Conservation (phyloP, 768 basidiomycete species). For the Ramaria rubella region DNA sequence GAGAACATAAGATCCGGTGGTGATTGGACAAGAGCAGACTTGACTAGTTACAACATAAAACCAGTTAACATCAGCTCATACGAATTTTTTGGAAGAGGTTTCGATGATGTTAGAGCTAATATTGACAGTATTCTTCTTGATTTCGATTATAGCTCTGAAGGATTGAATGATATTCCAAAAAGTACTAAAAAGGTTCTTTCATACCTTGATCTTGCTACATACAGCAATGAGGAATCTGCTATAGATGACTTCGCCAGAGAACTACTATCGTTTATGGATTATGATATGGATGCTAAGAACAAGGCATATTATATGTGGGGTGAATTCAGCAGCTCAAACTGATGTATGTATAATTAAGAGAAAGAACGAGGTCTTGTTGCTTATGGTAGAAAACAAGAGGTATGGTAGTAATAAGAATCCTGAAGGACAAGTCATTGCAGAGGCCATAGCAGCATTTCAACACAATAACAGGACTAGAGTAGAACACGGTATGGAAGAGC, state of each 20-base stretch:
- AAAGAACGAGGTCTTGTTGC: constrained; percentile 20
- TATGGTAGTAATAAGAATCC: constrained; percentile 15
- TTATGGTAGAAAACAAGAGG: constrained; percentile 25
- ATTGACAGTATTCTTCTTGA: not conserved
- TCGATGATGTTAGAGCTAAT: not conserved
- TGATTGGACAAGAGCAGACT: constrained; percentile 26
- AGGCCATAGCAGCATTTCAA: constrained; percentile 26
- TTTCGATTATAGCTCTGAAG: too few relatives aligned
- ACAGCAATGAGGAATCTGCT: constrained; percentile 10
- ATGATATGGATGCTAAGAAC: constrained; percentile 19
- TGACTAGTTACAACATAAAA: constrained; percentile 24
- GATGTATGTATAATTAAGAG: constrained; percentile 27
- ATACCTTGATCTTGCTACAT: not conserved
- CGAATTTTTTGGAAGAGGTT: constrained; percentile 20
- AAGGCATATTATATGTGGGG: constrained; percentile 21
- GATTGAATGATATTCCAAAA: not conserved
- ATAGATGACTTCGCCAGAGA: constrained; percentile 27
- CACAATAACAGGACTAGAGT: too few relatives aligned
- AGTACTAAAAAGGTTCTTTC: constrained; percentile 2
- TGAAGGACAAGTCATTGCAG: constrained; percentile 27
- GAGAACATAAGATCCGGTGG: constrained; percentile 11
- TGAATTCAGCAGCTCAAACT: constrained; percentile 19
- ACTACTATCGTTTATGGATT: constrained; percentile 24
- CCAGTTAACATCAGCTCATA: constrained; percentile 11
- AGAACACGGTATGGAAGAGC: too few relatives aligned